Base-by-base conservation (phyloP, 2,329 filamentous ascomycete genomes). In the Clathrospora elynae region DNA sequence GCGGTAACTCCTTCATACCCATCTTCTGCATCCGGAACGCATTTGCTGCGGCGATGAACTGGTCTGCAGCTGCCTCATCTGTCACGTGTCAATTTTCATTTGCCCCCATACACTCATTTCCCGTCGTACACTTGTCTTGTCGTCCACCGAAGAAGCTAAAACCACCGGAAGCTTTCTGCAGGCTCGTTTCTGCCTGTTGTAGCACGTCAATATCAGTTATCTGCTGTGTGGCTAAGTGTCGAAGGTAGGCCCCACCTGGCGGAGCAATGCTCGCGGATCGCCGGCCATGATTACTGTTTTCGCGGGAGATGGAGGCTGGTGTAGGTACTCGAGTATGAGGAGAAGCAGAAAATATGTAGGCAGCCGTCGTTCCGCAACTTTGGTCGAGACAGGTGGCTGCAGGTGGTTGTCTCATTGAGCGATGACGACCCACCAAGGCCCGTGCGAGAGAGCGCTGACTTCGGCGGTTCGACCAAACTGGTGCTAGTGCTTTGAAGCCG, bases 101-200 rank as follows among this genome's bases (percentile, higher is more conserved):
- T 5, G 18, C 36, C 17, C 16, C 7, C 10, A 14, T 32, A 14
- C 6, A 7, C 12, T 35, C 12, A n/a, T 8, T 42, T 33, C 16
- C 14, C 14, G 16, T 12, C 53, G 14, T 62, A 69, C 67, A 91
- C 73, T 96, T 97, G 53, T 96, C 90, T 62, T 88, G 81, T 45
- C 85, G 82, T 31, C 88, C 88, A 29, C 90, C 88, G 61, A 99
- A 96, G 73, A 96, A 84, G 70, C 85, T 88, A 75, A 96, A 96
- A 61, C 91, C 91, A 18, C 87, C 78, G 13, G 82, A 78, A 26
- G 92, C 91, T 57, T 86, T 78, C 60, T 84, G 75, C 17, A 88
- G 81, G 37, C 84, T 80, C 77, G 93, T 95, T 66, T 96, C 89
- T 75, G 93, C 93, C 91, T 96, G 68, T 56, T 49, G 36, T 44